Evolutionary conservation across 805 yeast genomes (phyloP), one percentile per base, ranked within the genome.

Genomic region (Cyberlindnera galapagoensis): DNA sequence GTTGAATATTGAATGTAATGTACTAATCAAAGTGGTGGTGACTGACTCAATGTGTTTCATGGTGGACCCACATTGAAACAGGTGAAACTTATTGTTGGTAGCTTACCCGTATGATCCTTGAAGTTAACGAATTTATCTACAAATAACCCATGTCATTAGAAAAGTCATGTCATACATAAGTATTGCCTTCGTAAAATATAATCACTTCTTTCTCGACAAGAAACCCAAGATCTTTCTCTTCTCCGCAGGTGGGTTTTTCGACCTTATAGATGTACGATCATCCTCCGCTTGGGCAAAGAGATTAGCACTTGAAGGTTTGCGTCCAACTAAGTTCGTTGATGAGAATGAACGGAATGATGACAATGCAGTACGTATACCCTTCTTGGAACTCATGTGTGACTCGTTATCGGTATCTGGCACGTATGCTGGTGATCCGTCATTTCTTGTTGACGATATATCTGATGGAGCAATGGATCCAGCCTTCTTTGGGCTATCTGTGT

Each of bases 201-300:
- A 13, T 28, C 24, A n/a, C 28, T n/a, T 15, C 20, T 25, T 15
- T 11, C 19, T 21, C 21, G 22, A 9, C 31, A 10, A 10, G 15
- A 30, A 24, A 6, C 33, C 33, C 22, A 30, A 10, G 9, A 30
- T 7, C n/a, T 25, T 24, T 17, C 25, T 31, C 24, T 25, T 31
- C 9, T 14, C 26, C 21, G 11, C n/a, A n/a, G n/a, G n/a, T n/a
- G n/a, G n/a, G 13, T 15, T 28, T 25, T 14, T 15, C 12, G 16
- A n/a, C n/a, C n/a, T n/a, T n/a, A n/a, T n/a, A n/a, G n/a, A n/a
- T n/a, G n/a, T n/a, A n/a, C n/a, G n/a, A n/a, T n/a, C n/a, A n/a
- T n/a, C n/a, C n/a, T n/a, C n/a, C n/a, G n/a, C n/a, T n/a, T n/a
- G n/a, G n/a, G n/a, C n/a, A n/a, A n/a, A n/a, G n/a, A n/a, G 13